These are phyloP conservation scores for Phytophthora tubulina DNA, from an alignment of 352 stramenopile species.

Conservation along the genomic window DNA sequence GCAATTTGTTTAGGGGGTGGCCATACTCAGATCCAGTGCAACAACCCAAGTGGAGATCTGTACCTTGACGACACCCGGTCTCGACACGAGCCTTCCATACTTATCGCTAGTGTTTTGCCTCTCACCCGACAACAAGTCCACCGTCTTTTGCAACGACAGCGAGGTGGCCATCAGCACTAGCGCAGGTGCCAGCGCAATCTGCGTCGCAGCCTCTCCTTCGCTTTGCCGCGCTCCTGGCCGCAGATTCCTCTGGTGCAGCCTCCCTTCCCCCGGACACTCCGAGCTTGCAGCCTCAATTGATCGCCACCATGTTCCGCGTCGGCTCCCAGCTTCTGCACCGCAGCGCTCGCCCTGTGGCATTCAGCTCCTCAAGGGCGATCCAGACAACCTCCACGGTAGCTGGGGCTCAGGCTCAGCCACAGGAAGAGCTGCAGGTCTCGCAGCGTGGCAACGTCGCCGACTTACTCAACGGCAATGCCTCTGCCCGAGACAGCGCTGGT, in stretches of 20 bases:
- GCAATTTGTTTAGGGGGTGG: slow-evolving; percentile 5
- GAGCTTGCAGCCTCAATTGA: slow-evolving; percentile 10
- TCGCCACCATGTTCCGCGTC: slow-evolving; percentile 24
- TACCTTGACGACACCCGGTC: too few relatives aligned
- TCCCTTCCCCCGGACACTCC: neutral
- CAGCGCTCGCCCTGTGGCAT: neutral
- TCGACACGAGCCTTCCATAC: neutral
- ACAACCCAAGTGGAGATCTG: neutral
- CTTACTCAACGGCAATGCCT: slow-evolving; percentile 61
- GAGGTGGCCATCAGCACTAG: slow-evolving; percentile 24
- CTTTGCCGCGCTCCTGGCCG: slow-evolving; percentile 9
- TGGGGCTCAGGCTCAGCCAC: slow-evolving; percentile 11
- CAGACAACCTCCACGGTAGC: slow-evolving; percentile 15
- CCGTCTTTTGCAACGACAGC: slow-evolving; percentile 18
- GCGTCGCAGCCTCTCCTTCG: neutral
- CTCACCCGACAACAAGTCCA: slow-evolving; percentile 3
- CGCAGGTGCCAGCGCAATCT: slow-evolving; percentile 18
- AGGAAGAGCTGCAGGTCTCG: slow-evolving; percentile 24
- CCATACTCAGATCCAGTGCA: neutral
- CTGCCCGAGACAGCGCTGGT: slow-evolving; percentile 78
- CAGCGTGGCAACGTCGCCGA: slow-evolving; percentile 71
- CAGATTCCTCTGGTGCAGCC: slow-evolving; percentile 30
- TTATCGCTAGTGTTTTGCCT: slow-evolving; percentile 7
- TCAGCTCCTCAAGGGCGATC: slow-evolving; percentile 20
- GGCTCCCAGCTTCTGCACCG: slow-evolving; percentile 23